Evolutionary conservation across 331 rosid species (phyloP).

Genomic region (Cydonia oblonga): DNA sequence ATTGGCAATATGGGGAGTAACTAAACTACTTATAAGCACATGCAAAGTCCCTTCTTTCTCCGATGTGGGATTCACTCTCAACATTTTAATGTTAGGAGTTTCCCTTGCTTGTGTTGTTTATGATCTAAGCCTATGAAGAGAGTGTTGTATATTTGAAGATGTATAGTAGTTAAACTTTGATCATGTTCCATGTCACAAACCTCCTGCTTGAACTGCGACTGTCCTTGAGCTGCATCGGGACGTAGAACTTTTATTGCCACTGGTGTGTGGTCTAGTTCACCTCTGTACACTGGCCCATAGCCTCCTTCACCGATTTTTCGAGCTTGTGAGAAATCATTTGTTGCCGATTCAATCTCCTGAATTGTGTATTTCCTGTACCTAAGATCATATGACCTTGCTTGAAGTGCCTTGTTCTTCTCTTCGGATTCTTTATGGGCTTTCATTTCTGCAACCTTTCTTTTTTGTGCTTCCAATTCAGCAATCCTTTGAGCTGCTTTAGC

Average conservation of each 20-base stretch:
- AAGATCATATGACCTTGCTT: background rate
- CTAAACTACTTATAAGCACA: too few species aligned
- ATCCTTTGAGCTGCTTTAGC: constrained; percentile 35
- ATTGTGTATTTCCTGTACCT: constrained; percentile 11
- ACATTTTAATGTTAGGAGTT: too few species aligned
- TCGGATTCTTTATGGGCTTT: constrained; percentile 21
- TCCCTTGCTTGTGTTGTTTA: too few species aligned
- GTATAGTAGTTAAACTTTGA: background rate
- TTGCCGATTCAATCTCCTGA: constrained; percentile 7
- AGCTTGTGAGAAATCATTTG: background rate
- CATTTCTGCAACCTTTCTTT: constrained; percentile 29
- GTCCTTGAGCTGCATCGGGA: constrained; percentile 15
- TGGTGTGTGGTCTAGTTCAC: constrained; percentile 9
- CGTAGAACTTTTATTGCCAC: constrained; percentile 13
- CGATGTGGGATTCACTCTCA: too few species aligned
- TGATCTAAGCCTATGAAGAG: background rate
- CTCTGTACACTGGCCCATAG: constrained; percentile 9
- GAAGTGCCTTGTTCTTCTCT: constrained; percentile 1
- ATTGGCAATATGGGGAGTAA: too few species aligned
- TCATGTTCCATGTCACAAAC: background rate
- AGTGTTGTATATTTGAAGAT: background rate
- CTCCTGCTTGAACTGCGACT: constrained; percentile 9
- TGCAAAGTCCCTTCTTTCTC: too few species aligned
- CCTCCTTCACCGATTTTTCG: constrained; percentile 15
- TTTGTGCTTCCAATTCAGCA: constrained; percentile 40